Evolutionary conservation across 78 protist species (phyloP), one percentile per base, ranked within the genome.

Genomic region (Ministeria vibrans): DNA sequence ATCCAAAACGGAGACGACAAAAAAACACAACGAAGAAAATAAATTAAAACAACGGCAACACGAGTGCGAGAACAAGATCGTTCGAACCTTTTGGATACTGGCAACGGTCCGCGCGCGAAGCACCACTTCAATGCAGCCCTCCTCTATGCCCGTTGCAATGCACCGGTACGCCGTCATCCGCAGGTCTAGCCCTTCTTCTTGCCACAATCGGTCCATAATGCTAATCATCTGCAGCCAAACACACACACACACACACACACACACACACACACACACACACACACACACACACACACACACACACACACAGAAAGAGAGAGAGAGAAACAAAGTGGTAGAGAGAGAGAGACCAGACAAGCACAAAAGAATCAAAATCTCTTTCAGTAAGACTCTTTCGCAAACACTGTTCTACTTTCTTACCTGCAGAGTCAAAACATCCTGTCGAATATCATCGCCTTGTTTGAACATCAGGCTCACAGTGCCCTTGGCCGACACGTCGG

Each of bases 201-300:
- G 79, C 98, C 98, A 95, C 32, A 95, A 51, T 44, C 39, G 77
- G 75, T 94, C 97, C 96, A 95, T 93, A 46, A 91, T 55, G 46
- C 92, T 32, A 27, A 95, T 34, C 38, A 95, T 64, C 72, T 95
- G 98, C 13, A 95, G 85, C 3, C 55, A 49, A 49, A 49, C 55
- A 49, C 15, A 49, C 55, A 49, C 55, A 49, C 55, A 49, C 55
- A 49, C 15, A 15, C 55, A 49, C 55, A 49, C 55, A 49, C 15
- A 15, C 55, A 49, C 55, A 49, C 55, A 15, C 55, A 15, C 55
- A 49, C 55, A 49, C 9, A 49, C 15, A 15, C 55, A 49, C 55
- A 49, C 69, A n/a, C 39, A 30, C 18, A 4, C 69, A 22, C 39
- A 22, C 69, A 49, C 55, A 49, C 15, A 15, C 55, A 49, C 55